These are phyloP conservation scores for Tillandsia fasciculata DNA, from an alignment of 176 grass and related monocot species.

Conservation along the genomic window DNA sequence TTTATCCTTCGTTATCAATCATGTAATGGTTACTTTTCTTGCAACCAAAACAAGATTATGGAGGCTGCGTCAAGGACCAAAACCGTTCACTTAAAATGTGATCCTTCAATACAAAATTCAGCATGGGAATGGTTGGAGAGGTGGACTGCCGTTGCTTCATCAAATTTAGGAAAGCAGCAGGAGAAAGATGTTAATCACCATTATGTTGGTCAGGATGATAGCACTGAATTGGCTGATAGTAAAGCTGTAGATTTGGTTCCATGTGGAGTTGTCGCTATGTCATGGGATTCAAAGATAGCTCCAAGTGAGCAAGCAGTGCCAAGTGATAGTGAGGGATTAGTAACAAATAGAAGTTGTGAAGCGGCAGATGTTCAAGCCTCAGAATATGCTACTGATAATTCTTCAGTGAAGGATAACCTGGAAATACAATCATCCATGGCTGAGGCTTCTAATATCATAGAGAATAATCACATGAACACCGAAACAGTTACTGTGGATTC, in stretches of 20 bases:
- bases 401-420: background rate
- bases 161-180: slow-evolving; percentile 1
- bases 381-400: slow-evolving; percentile 6
- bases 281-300: slow-evolving; percentile 6
- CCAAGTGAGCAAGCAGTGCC: background rate
- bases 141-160: slow-evolving; percentile 8
- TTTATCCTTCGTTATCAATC: background rate
- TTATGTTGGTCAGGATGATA: background rate
- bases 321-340: background rate
- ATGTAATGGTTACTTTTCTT: background rate
- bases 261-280: background rate
- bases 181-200: background rate
- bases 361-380: background rate
- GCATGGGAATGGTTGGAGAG: slow-evolving; percentile 23
- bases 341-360: background rate
- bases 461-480: background rate
- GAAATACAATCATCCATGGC: background rate
- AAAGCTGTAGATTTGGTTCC: background rate
- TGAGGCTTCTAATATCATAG: background rate
- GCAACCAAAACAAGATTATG: slow-evolving; percentile 16
- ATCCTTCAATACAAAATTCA: slow-evolving; percentile 19
- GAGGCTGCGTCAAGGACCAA: slow-evolving; percentile 10
- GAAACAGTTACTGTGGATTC: background rate
- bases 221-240: background rate
- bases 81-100: slow-evolving; percentile 14